These are phyloP conservation scores for Euclidium syriacum DNA, from an alignment of 345 rosid genomes.

Conservation along the genomic window DNA sequence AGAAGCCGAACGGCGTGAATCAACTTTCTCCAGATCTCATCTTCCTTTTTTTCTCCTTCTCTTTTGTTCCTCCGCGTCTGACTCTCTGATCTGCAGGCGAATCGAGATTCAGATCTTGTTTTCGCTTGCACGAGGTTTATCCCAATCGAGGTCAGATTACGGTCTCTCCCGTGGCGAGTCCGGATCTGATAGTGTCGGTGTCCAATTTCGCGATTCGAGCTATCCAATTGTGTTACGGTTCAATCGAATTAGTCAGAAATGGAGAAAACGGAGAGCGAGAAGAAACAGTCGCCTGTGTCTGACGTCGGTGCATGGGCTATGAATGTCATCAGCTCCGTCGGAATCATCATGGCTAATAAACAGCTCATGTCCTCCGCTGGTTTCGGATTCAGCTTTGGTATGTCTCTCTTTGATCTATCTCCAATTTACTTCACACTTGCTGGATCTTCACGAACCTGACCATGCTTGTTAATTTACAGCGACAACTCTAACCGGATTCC, in stretches of 20 bases:
- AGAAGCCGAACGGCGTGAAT: conserved; percentile 11
- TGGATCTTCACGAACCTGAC: background rate
- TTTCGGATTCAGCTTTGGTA: conserved; percentile 79
- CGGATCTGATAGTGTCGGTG: conserved; percentile 21
- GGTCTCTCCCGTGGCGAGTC: background rate
- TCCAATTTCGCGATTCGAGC: background rate
- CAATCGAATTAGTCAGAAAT: background rate
- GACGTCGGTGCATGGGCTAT: conserved; percentile 94
- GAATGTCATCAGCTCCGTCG: conserved; percentile 90
- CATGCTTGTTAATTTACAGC: conserved; percentile 36
- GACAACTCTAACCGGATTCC: conserved; percentile 89
- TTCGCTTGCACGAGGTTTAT: conserved; percentile 16
- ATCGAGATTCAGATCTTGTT: conserved; percentile 26
- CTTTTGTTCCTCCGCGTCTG: background rate
- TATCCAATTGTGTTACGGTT: background rate
- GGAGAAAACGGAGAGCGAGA: conserved; percentile 48
- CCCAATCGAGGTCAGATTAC: background rate
- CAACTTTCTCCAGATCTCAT: conserved; percentile 3
- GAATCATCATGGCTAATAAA: conserved; percentile 95
- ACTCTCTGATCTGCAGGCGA: background rate
- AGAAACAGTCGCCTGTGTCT: conserved; percentile 63
- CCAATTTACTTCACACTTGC: background rate
- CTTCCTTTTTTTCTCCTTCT: background rate
- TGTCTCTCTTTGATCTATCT: conserved; percentile 7
- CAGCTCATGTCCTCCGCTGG: conserved; percentile 87